Conservation (phyloP, 2,329 filamentous ascomycete species). For the Teratosphaeria nubilosa region DNA sequence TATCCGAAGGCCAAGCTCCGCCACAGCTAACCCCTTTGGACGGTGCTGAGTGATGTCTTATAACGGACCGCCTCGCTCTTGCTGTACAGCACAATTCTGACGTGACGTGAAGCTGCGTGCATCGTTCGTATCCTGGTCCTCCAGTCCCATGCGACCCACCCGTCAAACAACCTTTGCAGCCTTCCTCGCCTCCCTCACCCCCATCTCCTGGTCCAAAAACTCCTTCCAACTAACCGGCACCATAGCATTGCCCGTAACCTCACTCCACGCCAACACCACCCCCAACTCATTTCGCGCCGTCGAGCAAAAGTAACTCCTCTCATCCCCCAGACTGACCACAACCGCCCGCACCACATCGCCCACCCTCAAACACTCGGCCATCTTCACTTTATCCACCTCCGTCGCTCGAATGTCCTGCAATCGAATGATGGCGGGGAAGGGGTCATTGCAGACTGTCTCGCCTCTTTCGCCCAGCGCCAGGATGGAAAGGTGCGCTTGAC, state of each 20-base stretch:
- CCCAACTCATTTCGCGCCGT: constrained; percentile 87
- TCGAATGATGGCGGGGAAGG: constrained; percentile 25
- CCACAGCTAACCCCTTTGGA: too few species aligned
- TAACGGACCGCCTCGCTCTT: too few species aligned
- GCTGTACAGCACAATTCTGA: too few species aligned
- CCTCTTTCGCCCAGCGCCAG: constrained; percentile 59
- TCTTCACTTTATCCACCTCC: constrained; percentile 88
- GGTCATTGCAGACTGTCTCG: constrained; percentile 17
- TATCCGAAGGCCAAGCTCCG: too few species aligned
- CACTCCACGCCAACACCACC: constrained; percentile 85
- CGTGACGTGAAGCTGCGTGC: too few species aligned
- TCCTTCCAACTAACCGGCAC: constrained; percentile 92
- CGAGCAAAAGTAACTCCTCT: constrained; percentile 89
- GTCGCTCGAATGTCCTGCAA: constrained; percentile 83
- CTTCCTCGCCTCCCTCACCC: constrained; percentile 69
- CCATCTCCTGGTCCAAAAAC: constrained; percentile 74
- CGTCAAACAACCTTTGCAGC: constrained; percentile 82
- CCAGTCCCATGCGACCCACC: not conserved
- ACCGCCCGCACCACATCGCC: constrained; percentile 83
- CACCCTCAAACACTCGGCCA: constrained; percentile 82
- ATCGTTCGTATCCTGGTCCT: not conserved
- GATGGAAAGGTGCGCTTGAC: constrained; percentile 78
- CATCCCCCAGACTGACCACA: constrained; percentile 78
- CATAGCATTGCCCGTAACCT: constrained; percentile 73
- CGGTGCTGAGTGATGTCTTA: too few species aligned